These are phyloP conservation scores for Candida sanyaensis DNA, from an alignment of 1,139 yeast species.

Conservation along the genomic window DNA sequence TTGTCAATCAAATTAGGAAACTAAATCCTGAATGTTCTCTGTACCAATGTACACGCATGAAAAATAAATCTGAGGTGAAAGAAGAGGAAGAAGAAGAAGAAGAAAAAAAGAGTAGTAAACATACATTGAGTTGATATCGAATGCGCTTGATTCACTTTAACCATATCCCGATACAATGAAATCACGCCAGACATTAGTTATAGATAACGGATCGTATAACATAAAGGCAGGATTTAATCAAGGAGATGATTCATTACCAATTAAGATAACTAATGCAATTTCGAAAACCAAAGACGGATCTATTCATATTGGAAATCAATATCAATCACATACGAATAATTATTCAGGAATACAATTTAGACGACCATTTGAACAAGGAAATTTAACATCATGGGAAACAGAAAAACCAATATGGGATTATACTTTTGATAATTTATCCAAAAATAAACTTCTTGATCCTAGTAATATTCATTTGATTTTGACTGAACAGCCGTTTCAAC, in stretches of 20 bases:
- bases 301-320: conserved; percentile 70
- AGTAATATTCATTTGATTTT: conserved; percentile 53
- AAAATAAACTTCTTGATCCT: conserved; percentile 39
- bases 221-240: conserved; percentile 71
- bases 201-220: conserved; percentile 89
- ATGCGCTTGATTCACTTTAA: conserved; percentile 8
- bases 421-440: conserved; percentile 42
- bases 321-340: conserved; percentile 62
- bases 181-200: conserved; percentile 27
- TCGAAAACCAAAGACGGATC: conserved; percentile 76
- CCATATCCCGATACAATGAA: neutral
- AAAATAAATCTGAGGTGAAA: neutral
- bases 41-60: neutral
- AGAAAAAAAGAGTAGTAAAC: conserved; percentile 14
- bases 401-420: conserved; percentile 95
- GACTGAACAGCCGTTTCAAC: conserved; percentile 79
- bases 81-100: too few species aligned
- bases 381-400: conserved; percentile 87
- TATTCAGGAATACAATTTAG: conserved; percentile 74
- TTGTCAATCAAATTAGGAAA: neutral
- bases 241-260: conserved; percentile 36
- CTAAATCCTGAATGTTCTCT: neutral
- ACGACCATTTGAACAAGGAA: conserved; percentile 88
- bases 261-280: conserved; percentile 65
- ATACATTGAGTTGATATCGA: neutral